Evolutionary conservation across 306 rosid genomes (phyloP), one percentile per base, ranked within the genome.

Genomic region (Hippophae rhamnoides): DNA sequence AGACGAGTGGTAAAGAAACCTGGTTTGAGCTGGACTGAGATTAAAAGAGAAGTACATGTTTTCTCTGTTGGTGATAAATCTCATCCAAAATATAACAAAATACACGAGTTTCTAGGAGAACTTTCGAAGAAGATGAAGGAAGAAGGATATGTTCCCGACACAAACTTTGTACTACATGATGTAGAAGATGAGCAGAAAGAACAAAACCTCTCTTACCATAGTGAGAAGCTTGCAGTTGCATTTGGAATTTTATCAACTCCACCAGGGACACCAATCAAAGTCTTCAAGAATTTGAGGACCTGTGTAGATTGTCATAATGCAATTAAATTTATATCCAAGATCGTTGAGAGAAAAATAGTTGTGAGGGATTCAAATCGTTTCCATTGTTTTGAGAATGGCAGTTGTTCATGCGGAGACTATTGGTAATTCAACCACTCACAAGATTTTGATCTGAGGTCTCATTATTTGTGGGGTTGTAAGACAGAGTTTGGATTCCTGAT

Each of bases 11-110:
- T 71, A 65, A 86, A 79, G 81, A 67, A 70, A 61, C 86, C 80
- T 2, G 88, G 95, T 23, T 73, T 67, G 72, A 83, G 90, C 61
- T 86, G 95, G 90, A 75, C 79, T 47, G 84, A 84, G 76, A 71
- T 86, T 54, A 75, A 75, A 69, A 84, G 79, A 60, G 76, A 77
- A 56, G 76, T 73, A 12, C 81, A 81, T 55, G 84, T 71, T 23
- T 86, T 81, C 62, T 48, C 74, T 7, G 90, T 76, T 46, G 89
- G 87, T 10, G 95, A 83, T 63, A 52, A 53, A 50, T 83, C 84
- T 31, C 87, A 83, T 69, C 84, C 84, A 6, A 81, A 75, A 74
- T 76, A 62, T 12, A 42, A 77, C 38, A 84, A 81, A 69, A 86
- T 86, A 56, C 73, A 77, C 38, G 66, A 65, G 58, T 83, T 69